Evolutionary conservation across 2,329 filamentous ascomycete genomes (phyloP), one percentile per base, ranked within the genome.

Genomic region (Xenoacremonium recifei): DNA sequence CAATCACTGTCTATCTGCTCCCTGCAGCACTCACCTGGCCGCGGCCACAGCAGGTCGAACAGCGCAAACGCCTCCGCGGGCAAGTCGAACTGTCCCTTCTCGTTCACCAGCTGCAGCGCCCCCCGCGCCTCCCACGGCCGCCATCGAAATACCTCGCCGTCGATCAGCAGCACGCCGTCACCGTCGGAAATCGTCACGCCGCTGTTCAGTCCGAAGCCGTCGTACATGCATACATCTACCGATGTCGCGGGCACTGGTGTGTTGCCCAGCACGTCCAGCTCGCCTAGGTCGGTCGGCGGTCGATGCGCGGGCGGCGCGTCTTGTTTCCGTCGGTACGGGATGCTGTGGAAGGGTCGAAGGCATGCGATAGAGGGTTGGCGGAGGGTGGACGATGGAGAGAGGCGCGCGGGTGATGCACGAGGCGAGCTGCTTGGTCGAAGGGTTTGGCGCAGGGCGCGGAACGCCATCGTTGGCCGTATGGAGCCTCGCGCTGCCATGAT

Each of bases 101-200:
- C 67, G 65, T 96, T 95, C 41, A 85, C 61, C 56, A 95, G 67
- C 55, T 59, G 68, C 65, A 60, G 67, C 37, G 58, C 61, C 38
- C 65, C 58, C 53, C 65, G 69, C 4, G 63, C 65, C 46, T 78
- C 67, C 89, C 92, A 96, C 4, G 93, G 93, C 60, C 79, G 73
- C 93, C 93, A 99, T 37, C 75, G 69, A 63, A 96, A 97, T 1
- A 85, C 90, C 66, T 97, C 90, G 5, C 92, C 92, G 30, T 82
- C 85, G 2, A 96, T 77, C 5, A 99, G 75, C 48, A 99, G 62
- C 19, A 90, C 78, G 0, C 89, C 92, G 38, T 80, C 76, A 1
- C 85, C 84, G 34, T 80, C 80, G 2, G 71, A 69, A 21, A 95
- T 80, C 39, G 79, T 82, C 25, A 87, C 70, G 10, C 91, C 90